Evolutionary conservation across 2,329 filamentous ascomycete species (phyloP).

Genomic region (Bimuria novae-zelandiae): DNA sequence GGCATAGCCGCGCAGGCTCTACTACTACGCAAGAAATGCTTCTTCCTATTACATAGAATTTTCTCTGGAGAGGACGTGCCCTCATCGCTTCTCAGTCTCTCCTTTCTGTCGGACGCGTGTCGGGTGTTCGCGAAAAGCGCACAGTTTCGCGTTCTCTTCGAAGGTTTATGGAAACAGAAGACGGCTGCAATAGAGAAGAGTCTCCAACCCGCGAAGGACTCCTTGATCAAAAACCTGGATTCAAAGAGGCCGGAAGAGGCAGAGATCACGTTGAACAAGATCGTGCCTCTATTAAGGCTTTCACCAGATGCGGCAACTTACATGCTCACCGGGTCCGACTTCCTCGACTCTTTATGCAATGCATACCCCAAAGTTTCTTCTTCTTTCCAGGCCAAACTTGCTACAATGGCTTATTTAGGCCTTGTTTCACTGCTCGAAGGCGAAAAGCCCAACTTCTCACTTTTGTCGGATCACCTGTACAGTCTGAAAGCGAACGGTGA

Average conservation of each 20-base stretch:
- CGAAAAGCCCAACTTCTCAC: slow-evolving; percentile 70
- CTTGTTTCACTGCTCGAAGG: slow-evolving; percentile 71
- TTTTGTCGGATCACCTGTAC: slow-evolving; percentile 83
- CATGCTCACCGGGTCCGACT: slow-evolving; percentile 85
- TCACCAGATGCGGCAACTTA: slow-evolving; percentile 62
- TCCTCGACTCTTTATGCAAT: slow-evolving; percentile 73
- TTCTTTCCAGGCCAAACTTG: slow-evolving; percentile 66
- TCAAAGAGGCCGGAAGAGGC: slow-evolving; percentile 61
- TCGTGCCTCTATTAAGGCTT: slow-evolving; percentile 68
- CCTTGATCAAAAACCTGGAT: slow-evolving; percentile 66
- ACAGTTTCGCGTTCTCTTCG: slow-evolving; percentile 55
- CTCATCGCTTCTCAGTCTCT: slow-evolving; percentile 62
- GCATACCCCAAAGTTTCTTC: slow-evolving; percentile 69
- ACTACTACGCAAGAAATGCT: slow-evolving; percentile 65
- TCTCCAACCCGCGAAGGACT: slow-evolving; percentile 64
- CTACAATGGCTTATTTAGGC: slow-evolving; percentile 76
- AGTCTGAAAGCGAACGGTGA: slow-evolving; percentile 74
- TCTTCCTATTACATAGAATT: slow-evolving; percentile 66
- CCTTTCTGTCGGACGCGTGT: slow-evolving; percentile 70
- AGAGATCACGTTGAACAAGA: slow-evolving; percentile 59
- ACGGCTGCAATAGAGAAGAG: slow-evolving; percentile 58
- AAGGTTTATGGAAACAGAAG: slow-evolving; percentile 58
- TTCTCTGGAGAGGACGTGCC: slow-evolving; percentile 55
- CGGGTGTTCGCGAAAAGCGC: slow-evolving; percentile 69
- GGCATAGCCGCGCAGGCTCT: slow-evolving; percentile 46